Evolutionary conservation across 1,139 yeast genomes (phyloP), one percentile per base, ranked within the genome.

Genomic region (Yamadazyma sp.): DNA sequence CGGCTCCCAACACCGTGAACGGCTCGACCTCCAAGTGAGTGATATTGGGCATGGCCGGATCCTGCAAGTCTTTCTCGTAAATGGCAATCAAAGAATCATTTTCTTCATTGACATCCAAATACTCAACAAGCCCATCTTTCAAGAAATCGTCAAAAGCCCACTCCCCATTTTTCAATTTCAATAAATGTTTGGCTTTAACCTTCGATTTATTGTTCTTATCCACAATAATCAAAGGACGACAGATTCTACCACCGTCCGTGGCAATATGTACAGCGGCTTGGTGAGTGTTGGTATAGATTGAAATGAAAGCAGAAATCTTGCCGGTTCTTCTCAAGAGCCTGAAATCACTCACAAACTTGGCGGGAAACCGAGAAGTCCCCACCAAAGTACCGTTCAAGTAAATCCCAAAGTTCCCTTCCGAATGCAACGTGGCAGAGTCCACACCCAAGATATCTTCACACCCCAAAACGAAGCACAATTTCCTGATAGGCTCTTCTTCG

Each of bases 231-330:
- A 92, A 69, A 3, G 99, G 99, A 51, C 99, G 84, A 75, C 98
- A 92, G 56, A 92, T 88, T 66, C 99, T 79, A 39, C 99, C 99
- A 54, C 98, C 98, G 66, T 92, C 99, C 6, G 98, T 91, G 12
- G 98, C 98, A 57, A 92, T 91, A 59, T 92, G 97, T 31, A 92
- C 97, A 0, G 97, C 95, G 40, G 73, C 71, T 55, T 92, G 98
- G 55, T 92, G 97, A 34, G 82, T 75, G 59, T 92, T 92, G 29
- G 91, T 84, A 62, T 88, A 88, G 46, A 92, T 86, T 18, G 97
- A 87, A 46, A 92, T 87, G 55, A 91, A 92, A 47, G 87, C 96
- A 1, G 96, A 87, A 10, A 92, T 75, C 50, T 82, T 84, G 24
- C 98, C 96, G 0, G 83, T 64, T 59, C 99, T 77, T 68, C 98